Percentiles rank a stretch among this genome's conserved stretches.
phyloP scores from a whole-genome alignment of 768 basidiomycete genomes.

The Cystofilobasidium macerans region DNA sequence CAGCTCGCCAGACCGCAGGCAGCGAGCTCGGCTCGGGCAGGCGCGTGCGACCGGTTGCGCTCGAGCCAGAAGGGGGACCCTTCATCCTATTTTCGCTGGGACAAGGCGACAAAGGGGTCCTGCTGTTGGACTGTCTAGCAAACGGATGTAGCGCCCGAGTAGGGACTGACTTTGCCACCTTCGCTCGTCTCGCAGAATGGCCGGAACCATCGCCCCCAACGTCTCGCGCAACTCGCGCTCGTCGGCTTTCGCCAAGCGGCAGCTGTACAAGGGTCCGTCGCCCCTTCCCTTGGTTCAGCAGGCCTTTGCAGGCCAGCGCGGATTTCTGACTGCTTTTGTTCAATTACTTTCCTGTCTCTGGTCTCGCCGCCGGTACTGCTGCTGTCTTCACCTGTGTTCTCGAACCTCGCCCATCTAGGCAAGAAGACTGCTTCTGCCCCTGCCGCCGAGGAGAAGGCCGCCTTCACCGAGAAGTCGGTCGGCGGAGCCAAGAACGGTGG shows the following conservation, averaged over 20 bases:
- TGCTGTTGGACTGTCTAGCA: no score
- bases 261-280: constrained; percentile 64
- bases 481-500: constrained; percentile 84
- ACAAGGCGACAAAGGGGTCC: no score
- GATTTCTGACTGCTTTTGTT: background rate
- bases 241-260: constrained; percentile 65
- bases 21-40: no score
- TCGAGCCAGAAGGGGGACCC: no score
- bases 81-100: no score
- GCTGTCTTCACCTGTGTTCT: background rate
- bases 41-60: no score
- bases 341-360: background rate
- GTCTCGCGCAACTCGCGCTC: constrained; percentile 75
- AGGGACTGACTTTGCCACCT: background rate
- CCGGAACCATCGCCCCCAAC: constrained; percentile 55
- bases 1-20: no score
- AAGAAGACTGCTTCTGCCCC: constrained; percentile 54
- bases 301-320: background rate
- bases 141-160: no score
- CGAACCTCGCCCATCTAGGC: constrained; percentile 4
- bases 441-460: constrained; percentile 50
- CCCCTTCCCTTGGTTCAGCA: background rate
- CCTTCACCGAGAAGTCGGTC: constrained; percentile 62
- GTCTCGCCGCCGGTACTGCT: background rate
- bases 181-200: constrained; percentile 30